Percentiles rank a stretch among this genome's conserved stretches.
Conservation (phyloP, 352 stramenopile genomes). For the Phytophthora fragariae region DNA sequence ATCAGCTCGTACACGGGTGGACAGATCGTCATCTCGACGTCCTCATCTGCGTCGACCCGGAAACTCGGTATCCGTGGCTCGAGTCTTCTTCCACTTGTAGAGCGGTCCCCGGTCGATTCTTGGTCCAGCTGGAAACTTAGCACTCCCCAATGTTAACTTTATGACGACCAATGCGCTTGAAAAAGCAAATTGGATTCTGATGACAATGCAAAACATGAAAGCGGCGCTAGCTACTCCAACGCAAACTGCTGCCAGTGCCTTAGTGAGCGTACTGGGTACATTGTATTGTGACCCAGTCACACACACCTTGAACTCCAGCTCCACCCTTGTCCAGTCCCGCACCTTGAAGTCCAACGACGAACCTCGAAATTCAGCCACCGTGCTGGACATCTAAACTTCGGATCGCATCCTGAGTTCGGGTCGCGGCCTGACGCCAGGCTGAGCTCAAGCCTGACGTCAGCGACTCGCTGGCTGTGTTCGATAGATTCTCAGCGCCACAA, state of each 20-base stretch:
- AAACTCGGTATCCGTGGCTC: conserved; percentile 1
- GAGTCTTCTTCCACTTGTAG: not conserved
- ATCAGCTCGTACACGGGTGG: not conserved
- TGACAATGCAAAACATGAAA: not conserved
- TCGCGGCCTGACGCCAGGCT: too few species aligned
- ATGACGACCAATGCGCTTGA: not conserved
- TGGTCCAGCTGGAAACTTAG: not conserved
- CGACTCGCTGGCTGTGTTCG: too few species aligned
- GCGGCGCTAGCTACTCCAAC: not conserved
- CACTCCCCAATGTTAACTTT: not conserved
- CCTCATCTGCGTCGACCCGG: not conserved
- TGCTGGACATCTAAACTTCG: not conserved
- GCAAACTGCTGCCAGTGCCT: not conserved
- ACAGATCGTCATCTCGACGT: conserved; percentile 2
- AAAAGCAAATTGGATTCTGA: not conserved
- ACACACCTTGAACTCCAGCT: not conserved
- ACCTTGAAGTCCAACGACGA: too few species aligned
- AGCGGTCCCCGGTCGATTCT: not conserved
- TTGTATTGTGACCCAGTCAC: not conserved
- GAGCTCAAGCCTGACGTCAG: too few species aligned
- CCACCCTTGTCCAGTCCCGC: too few species aligned
- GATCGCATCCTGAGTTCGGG: too few species aligned
- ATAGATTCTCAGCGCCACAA: too few species aligned
- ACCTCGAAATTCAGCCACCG: not conserved
- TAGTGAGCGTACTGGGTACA: not conserved